Base-by-base conservation (phyloP, 805 yeast species). In the Blastobotrys peoriensis region DNA sequence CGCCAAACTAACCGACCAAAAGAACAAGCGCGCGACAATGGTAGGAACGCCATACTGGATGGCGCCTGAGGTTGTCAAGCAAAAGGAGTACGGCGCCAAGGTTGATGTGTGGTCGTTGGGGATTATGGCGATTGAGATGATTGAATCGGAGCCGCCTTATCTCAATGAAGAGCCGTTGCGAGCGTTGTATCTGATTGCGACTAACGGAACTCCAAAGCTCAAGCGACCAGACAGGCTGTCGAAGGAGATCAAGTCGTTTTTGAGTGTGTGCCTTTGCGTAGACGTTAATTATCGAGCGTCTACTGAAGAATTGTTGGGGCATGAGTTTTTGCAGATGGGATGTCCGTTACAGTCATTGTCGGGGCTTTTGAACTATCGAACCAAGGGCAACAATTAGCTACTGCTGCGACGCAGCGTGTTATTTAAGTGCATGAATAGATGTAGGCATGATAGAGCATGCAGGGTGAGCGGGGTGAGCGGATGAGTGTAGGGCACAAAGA, bases 31-130 rank as follows among this genome's bases (percentile, higher is more conserved):
- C 48, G 85, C 87, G 23, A 83, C 93, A 2, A 83, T 83, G 91
- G 93, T 83, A 3, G 93, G 93, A 4, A 83, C 93, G 1, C 91
- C 93, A 6, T 83, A 83, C 63, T 83, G 93, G 93, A 83, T 83
- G 93, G 93, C 93, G 0, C 93, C 93, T 1, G 93, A 83, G 63
- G 88, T 83, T 37, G 88, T 83, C 33, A 79, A 78, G 54, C 86
- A 81, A 56, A 81, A 83, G 57, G 87, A 83, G 51, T 83, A 83
- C 58, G 93, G 83, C 40, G 86, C 83, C 41, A 84, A 84, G 60
- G 87, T 83, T 21, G 93, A 83, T 57, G 81, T 84, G 19, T 83
- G 93, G 93, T 79, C 86, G 2, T 65, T 83, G 47, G 93, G 93
- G 38, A 84, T 83, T 51, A 83, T 83, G 93, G 81, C 89, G 2